phyloP scores from a whole-genome alignment of 352 stramenopile genomes.

The Phytophthora megakarya region DNA sequence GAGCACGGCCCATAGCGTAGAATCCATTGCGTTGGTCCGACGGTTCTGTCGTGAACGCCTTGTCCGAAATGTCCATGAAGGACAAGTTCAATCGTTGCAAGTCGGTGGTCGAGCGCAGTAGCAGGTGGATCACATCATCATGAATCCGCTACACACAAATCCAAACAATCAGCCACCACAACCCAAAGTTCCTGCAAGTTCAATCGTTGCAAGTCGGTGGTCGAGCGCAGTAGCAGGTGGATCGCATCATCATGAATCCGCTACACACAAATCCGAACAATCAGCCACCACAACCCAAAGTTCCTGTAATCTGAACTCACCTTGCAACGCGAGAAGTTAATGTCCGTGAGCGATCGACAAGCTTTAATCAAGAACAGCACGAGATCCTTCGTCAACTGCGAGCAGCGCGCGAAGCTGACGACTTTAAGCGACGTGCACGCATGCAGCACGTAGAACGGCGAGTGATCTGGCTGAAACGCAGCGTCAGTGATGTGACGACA shows the following conservation, averaged over 20 bases:
- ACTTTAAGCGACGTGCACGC: conserved; percentile 79
- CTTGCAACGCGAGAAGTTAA: conserved; percentile 87
- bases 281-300: conserved; percentile 6
- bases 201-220: conserved; percentile 62
- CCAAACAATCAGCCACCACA: too few relatives aligned
- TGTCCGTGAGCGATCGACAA: conserved; percentile 72
- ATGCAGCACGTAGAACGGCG: conserved; percentile 66
- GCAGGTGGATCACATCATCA: conserved; percentile 70
- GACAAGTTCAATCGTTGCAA: conserved; percentile 80
- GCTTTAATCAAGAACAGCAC: conserved; percentile 81
- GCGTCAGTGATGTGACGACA: conserved; percentile 88
- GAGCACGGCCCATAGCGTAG: conserved; percentile 49
- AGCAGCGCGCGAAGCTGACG: conserved; percentile 82
- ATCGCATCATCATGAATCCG: conserved; percentile 82
- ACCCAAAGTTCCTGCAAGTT: too few relatives aligned
- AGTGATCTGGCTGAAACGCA: conserved; percentile 85
- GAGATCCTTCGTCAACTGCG: conserved; percentile 78
- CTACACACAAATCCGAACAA: conserved; percentile 7
- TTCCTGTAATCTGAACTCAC: conserved; percentile 25
- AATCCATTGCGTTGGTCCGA: conserved; percentile 47
- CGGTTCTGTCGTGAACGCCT: conserved; percentile 57
- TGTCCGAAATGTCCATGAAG: conserved; percentile 84
- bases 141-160: conserved; percentile 79
- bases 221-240: conserved; percentile 61
- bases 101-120: conserved; percentile 62